These are phyloP conservation scores for Litchi chinensis DNA, from an alignment of 345 rosid species.

Conservation along the genomic window DNA sequence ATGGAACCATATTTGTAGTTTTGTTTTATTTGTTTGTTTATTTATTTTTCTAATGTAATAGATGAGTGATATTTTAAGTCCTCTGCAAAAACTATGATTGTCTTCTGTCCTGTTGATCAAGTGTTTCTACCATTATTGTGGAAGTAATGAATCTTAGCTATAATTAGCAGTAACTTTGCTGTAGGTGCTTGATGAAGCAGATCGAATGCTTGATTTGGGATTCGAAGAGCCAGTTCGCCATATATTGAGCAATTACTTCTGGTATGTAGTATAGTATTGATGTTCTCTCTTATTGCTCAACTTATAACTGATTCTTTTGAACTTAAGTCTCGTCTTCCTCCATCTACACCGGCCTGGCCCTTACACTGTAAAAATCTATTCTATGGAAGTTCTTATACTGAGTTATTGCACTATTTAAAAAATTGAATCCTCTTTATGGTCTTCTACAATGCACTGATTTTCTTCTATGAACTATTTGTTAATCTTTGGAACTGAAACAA, in stretches of 20 bases:
- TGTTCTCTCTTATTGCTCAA: constrained; percentile 9
- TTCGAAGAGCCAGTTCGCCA: constrained; percentile 87
- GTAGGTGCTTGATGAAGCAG: constrained; percentile 98
- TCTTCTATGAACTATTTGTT: background rate
- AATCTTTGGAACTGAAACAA: background rate
- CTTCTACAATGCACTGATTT: background rate
- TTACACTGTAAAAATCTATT: background rate
- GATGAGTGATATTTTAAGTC: background rate
- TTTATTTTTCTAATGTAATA: background rate
- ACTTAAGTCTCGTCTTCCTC: background rate
- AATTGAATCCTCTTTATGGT: background rate
- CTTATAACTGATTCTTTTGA: background rate
- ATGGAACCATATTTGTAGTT: background rate
- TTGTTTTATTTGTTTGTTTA: background rate
- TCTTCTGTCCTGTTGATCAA: background rate
- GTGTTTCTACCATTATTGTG: background rate
- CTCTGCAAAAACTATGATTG: background rate
- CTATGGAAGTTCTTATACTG: background rate
- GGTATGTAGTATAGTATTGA: constrained; percentile 44
- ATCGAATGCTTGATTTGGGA: constrained; percentile 99
- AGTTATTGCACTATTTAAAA: background rate
- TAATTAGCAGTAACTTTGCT: constrained; percentile 15
- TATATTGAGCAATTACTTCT: constrained; percentile 76
- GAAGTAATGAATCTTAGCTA: background rate
- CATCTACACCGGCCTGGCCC: background rate